Evolutionary conservation across 1,284 basidiomycete genomes (phyloP).

Genomic region (Sporisorium reilianum): DNA sequence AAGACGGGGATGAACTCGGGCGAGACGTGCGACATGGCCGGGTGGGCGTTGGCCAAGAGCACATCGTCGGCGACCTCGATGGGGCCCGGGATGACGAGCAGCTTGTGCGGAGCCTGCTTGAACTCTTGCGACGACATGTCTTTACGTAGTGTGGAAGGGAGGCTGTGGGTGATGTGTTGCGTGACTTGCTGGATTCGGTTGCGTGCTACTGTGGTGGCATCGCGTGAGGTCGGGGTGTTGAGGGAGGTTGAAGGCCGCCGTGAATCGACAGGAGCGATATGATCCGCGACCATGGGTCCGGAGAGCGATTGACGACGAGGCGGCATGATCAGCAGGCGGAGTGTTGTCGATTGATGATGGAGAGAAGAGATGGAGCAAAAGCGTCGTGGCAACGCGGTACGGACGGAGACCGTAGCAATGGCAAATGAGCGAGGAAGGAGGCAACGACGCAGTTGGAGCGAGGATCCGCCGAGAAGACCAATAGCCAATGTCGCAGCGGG

Average conservation of each 20-base stretch:
- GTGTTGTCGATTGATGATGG: not conserved
- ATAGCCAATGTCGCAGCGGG: not conserved
- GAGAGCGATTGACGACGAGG: conserved; percentile 44
- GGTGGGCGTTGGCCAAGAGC: conserved; percentile 65
- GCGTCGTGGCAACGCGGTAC: not conserved
- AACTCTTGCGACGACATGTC: conserved; percentile 53
- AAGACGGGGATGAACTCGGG: conserved; percentile 90
- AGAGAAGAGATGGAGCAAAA: not conserved
- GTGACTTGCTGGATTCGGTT: conserved; percentile 45
- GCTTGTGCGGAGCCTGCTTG: conserved; percentile 66
- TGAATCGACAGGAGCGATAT: conserved; percentile 21
- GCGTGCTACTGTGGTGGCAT: conserved; percentile 28
- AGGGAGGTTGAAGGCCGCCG: conserved; percentile 33
- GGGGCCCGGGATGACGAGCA: conserved; percentile 79
- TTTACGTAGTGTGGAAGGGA: conserved; percentile 49
- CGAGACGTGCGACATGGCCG: conserved; percentile 79
- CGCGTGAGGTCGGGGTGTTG: conserved; percentile 5
- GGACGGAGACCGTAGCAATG: not conserved
- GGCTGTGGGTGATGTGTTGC: conserved; percentile 37
- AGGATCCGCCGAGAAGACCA: not conserved
- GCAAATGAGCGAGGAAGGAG: not conserved
- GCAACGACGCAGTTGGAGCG: not conserved
- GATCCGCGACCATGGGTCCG: conserved; percentile 26
- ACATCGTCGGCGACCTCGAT: conserved; percentile 86
- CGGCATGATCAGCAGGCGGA: conserved; percentile 15